Conservation (phyloP, 176 grass and related monocot genomes). For the Thinopyrum elongatum region DNA sequence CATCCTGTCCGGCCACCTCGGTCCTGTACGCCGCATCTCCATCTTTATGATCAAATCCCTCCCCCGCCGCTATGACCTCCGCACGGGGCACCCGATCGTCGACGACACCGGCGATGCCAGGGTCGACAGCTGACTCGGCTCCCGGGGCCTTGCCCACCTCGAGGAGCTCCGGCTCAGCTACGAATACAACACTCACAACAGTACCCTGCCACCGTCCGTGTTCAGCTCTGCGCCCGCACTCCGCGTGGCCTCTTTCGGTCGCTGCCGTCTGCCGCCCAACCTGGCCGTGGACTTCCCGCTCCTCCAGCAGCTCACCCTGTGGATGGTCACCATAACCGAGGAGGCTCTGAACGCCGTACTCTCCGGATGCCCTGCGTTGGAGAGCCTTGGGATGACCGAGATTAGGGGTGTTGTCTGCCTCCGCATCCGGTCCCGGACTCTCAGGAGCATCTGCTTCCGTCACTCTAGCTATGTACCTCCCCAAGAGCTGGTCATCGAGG, state of each 20-base stretch:
- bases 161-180: too few relatives aligned
- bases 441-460: not conserved
- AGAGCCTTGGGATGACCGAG: not conserved
- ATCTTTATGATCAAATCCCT: too few relatives aligned
- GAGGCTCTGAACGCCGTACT: not conserved
- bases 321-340: not conserved
- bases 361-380: not conserved
- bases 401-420: not conserved
- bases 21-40: not conserved
- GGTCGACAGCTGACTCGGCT: not conserved
- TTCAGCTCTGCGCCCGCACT: not conserved
- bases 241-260: not conserved
- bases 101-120: not conserved
- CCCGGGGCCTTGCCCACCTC: not conserved
- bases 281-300: not conserved
- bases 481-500: not conserved
- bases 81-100: not conserved
- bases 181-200: too few relatives aligned
- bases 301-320: not conserved
- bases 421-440: not conserved
- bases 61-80: not conserved
- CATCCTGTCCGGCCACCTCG: not conserved
- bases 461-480: not conserved
- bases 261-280: not conserved
- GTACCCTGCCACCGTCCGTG: not conserved